Evolutionary conservation across 192 early-diverging fungal genomes (phyloP).

Genomic region (Coemansia javaensis): DNA sequence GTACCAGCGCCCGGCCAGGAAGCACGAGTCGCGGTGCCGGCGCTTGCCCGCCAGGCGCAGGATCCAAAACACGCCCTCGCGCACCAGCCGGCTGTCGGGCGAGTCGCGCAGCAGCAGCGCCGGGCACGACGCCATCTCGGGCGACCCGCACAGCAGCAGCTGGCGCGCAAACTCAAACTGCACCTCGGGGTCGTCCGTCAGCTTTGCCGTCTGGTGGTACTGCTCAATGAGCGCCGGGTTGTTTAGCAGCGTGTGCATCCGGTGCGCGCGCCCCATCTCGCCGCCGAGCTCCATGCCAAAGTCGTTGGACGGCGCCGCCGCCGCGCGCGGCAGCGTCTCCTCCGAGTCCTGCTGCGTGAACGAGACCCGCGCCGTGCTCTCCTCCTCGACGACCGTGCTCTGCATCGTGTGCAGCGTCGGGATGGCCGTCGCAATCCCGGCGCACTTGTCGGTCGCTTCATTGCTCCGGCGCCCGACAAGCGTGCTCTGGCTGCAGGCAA

Average conservation of each 20-base stretch:
- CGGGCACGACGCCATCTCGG: constrained; percentile 32
- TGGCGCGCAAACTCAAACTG: constrained; percentile 71
- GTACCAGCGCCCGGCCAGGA: constrained; percentile 46
- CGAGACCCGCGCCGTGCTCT: constrained; percentile 32
- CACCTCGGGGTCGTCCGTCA: constrained; percentile 62
- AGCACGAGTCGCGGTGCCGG: constrained; percentile 33
- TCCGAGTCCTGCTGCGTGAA: constrained; percentile 17
- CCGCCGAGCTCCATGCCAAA: constrained; percentile 38
- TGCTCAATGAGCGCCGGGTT: constrained; percentile 47
- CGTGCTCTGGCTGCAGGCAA: constrained; percentile 50
- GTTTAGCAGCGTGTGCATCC: constrained; percentile 44
- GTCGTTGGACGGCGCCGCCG: constrained; percentile 17
- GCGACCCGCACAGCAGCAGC: constrained; percentile 42
- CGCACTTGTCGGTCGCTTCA: constrained; percentile 17
- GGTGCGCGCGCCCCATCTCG: constrained; percentile 42
- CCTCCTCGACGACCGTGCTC: constrained; percentile 30
- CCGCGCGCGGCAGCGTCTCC: constrained; percentile 12
- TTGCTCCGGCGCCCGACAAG: constrained; percentile 39
- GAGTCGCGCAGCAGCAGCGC: constrained; percentile 10
- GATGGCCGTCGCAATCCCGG: constrained; percentile 30
- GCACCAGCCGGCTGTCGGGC: constrained; percentile 35
- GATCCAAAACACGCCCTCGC: constrained; percentile 51
- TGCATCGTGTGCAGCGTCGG: constrained; percentile 40
- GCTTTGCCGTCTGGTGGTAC: constrained; percentile 68
- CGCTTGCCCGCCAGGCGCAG: constrained; percentile 37